Percentiles rank a stretch among this genome's conserved stretches.
These are phyloP conservation scores for Ogataea neopini DNA, from an alignment of 805 yeast genomes.

Conservation along the genomic window DNA sequence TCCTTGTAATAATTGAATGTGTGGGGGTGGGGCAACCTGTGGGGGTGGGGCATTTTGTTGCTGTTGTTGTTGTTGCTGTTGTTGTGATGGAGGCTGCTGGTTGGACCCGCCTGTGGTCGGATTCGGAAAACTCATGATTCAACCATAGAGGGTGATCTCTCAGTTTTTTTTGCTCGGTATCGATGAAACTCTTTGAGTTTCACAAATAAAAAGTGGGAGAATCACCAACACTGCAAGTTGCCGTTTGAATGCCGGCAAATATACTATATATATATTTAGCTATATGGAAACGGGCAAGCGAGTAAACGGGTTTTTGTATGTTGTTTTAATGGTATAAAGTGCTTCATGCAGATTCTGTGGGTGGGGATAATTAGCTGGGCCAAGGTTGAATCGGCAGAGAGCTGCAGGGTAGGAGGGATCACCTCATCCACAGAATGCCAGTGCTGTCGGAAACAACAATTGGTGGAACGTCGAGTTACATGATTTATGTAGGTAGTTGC, in stretches of 20 bases:
- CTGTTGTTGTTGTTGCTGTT: slow-evolving; percentile 7
- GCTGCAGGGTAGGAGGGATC: slow-evolving; percentile 8
- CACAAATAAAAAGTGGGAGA: not conserved
- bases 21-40: slow-evolving; percentile 2
- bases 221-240: not conserved
- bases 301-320: slow-evolving; percentile 8
- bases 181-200: too few relatives aligned
- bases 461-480: not conserved
- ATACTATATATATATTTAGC: not conserved
- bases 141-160: slow-evolving; percentile 1
- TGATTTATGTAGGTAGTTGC: not conserved
- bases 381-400: slow-evolving; percentile 5
- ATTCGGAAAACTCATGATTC: slow-evolving; percentile 6
- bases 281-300: slow-evolving; percentile 7
- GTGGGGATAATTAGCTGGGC: slow-evolving; percentile 6
- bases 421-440: slow-evolving; percentile 8
- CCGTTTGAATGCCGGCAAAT: not conserved
- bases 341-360: slow-evolving; percentile 9
- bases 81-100: slow-evolving; percentile 9
- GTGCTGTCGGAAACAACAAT: not conserved
- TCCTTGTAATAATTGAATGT: not conserved
- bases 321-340: not conserved
- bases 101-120: not conserved
- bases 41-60: slow-evolving; percentile 1
- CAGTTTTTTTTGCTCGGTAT: too few relatives aligned